phyloP scores from a whole-genome alignment of 306 rosid genomes.

The Leucaena leucocephala region DNA sequence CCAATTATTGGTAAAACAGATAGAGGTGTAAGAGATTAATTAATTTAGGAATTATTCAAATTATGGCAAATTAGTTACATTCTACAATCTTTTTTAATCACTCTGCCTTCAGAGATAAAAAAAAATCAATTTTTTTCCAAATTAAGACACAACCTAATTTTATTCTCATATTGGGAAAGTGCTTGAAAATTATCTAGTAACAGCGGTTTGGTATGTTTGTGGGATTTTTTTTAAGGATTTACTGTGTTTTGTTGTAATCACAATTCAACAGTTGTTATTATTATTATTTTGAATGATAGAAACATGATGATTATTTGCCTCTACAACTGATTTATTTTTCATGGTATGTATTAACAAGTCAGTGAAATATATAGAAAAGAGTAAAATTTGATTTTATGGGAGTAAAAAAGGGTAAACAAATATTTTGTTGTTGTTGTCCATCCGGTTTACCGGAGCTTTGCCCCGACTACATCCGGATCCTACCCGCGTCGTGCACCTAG shows the following conservation, averaged over 20 bases:
- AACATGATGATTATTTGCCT: background rate
- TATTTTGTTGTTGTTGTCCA: too few relatives aligned
- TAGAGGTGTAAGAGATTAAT: background rate
- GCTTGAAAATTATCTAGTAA: too few relatives aligned
- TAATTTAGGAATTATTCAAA: background rate
- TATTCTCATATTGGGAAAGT: background rate
- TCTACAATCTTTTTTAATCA: background rate
- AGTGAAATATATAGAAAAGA: background rate
- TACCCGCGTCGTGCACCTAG: too few relatives aligned
- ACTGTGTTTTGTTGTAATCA: background rate
- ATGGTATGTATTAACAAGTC: background rate
- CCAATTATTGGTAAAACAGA: slow-evolving; percentile 11
- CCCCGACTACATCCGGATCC: too few relatives aligned
- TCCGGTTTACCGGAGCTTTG: too few relatives aligned
- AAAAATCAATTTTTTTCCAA: too few relatives aligned
- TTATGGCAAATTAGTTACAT: background rate
- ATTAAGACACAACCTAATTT: background rate
- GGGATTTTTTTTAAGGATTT: background rate
- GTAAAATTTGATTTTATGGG: background rate
- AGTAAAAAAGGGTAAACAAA: background rate
- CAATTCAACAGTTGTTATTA: background rate
- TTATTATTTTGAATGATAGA: background rate
- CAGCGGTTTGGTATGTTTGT: background rate
- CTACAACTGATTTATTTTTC: background rate
- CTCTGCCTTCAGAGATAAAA: background rate